Evolutionary conservation across 805 yeast genomes (phyloP), one percentile per base, ranked within the genome.

Genomic region (Saccharomyces jurei): DNA sequence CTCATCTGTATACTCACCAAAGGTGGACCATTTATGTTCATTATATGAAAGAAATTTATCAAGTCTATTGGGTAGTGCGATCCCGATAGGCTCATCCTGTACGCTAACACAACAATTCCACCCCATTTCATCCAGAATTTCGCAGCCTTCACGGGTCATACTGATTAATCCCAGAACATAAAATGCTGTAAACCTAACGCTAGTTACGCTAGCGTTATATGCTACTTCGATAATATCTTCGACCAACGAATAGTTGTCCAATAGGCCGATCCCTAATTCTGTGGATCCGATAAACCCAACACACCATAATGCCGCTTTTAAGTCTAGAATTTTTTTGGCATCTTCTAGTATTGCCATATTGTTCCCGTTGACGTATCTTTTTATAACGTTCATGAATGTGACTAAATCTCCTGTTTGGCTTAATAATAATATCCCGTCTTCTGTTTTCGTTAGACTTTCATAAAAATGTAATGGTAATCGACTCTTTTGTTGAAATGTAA

Each of bases 221-320:
- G 82, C 77, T 32, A 86, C 74, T 9, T 68, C 70, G 2, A 83
- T 73, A 11, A 92, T 75, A 49, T 81, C 79, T 57, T 76, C 75
- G 41, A 81, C 75, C 54, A 81, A 70, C 1, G 79, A 79, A 57
- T 71, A 74, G 32, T 77, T 77, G 56, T 83, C 88, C 41, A 83
- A 61, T 47, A 84, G 71, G 17, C 77, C 73, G 17, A 86, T 82
- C 0, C 97, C 97, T 51, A 77, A 71, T 9, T 79, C 78, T 1
- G 89, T 80, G 0, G 90, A 80, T 1, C 91, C 91, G 30, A 91
- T 82, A 62, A 84, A 83, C 0, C 97, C 97, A 32, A 89, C 75
- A 1, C 95, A 84, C 97, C 97, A 92, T 36, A 92, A 62, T 32
- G 86, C 81, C 10, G 91, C 87, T 64, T 88, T 89, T 27, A 92